Conservation (phyloP, 78 protist genomes). For the Dictyostelium intermedium region DNA sequence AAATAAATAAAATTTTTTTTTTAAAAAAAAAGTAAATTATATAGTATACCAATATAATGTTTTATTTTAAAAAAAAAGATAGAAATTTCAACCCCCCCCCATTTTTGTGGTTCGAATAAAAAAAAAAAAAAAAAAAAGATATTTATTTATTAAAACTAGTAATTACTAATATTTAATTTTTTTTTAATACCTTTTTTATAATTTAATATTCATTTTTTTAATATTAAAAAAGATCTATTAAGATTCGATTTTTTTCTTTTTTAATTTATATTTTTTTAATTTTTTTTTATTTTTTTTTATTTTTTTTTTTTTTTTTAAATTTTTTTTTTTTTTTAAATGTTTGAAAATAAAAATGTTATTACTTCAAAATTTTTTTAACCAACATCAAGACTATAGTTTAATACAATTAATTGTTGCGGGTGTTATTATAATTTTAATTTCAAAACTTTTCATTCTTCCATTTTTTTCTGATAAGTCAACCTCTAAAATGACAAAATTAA, state of each 20-base stretch:
- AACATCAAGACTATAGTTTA: background rate
- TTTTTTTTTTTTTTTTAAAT: background rate
- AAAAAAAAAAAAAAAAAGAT: too few species aligned
- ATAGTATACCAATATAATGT: too few species aligned
- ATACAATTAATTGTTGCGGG: background rate
- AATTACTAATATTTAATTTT: too few species aligned
- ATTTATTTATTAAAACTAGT: too few species aligned
- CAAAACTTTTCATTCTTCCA: background rate
- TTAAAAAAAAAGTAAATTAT: background rate
- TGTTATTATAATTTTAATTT: background rate
- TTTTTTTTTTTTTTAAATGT: background rate
- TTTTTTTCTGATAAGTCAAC: background rate
- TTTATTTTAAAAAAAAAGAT: too few species aligned
- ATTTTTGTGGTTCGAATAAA: too few species aligned
- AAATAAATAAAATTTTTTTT: background rate
- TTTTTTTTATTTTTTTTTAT: background rate
- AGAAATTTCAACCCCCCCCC: too few species aligned
- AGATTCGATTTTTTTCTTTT: too few species aligned
- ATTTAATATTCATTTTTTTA: too few species aligned
- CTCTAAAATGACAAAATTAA: conserved; percentile 41
- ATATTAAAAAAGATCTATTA: too few species aligned
- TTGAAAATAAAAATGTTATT: background rate
- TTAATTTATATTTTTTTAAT: background rate
- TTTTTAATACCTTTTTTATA: too few species aligned
- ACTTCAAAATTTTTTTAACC: background rate